A percentile compares a stretch with the other conserved stretches of the same genome.
Evolutionary conservation across 768 basidiomycete genomes (phyloP).

Genomic region (Coprinellus aureogranulatus): DNA sequence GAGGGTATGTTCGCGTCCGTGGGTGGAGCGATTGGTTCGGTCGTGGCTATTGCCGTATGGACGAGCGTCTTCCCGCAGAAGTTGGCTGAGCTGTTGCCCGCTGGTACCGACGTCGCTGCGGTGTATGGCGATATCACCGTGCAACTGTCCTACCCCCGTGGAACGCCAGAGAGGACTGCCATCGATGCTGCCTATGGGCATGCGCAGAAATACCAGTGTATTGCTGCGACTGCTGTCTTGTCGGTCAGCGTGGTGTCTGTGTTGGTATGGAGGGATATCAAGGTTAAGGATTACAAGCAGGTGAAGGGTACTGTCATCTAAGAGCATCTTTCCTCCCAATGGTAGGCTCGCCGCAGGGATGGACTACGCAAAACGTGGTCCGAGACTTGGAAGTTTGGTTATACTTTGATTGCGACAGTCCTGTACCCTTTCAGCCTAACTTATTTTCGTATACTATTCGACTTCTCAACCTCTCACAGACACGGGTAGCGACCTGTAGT

Average conservation of each 20-base stretch:
- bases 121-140: background rate
- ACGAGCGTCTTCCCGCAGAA: background rate
- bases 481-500: too few species aligned
- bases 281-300: background rate
- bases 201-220: background rate
- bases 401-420: too few species aligned
- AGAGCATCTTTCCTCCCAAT: background rate
- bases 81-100: background rate
- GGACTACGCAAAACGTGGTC: too few species aligned
- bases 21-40: background rate
- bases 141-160: background rate
- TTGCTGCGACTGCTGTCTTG: background rate
- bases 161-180: background rate
- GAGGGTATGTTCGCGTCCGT: background rate
- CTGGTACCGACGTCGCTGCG: background rate
- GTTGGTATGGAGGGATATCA: slow-evolving; percentile 2
- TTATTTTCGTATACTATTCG: too few species aligned
- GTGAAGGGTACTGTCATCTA: slow-evolving; percentile 1
- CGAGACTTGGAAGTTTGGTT: too few species aligned
- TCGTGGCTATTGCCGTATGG: background rate
- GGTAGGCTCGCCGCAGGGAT: too few species aligned
- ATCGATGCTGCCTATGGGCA: background rate
- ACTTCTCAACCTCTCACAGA: too few species aligned
- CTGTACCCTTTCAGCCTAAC: too few species aligned
- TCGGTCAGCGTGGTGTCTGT: background rate